phyloP scores from a whole-genome alignment of 495 filamentous ascomycete species.

The Astrothelium macrocarpum region DNA sequence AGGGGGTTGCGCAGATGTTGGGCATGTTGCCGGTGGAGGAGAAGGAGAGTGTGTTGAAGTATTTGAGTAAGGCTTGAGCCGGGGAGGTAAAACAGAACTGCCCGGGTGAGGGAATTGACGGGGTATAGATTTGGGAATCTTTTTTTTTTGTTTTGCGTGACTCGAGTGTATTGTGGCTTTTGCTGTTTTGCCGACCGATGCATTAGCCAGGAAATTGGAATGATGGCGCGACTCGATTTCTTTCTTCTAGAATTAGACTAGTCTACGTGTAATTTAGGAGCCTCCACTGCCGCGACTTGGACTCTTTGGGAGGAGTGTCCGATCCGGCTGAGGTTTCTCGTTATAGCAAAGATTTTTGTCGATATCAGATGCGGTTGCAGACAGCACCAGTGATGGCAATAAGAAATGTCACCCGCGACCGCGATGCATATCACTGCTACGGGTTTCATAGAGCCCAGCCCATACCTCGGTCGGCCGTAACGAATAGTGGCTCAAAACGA shows the following conservation, averaged over 20 bases:
- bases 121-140: not conserved
- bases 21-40: conserved; percentile 78
- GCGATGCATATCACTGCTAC: too few relatives aligned
- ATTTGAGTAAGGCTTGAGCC: conserved; percentile 25
- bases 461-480: too few relatives aligned
- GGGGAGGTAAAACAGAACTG: not conserved
- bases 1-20: conserved; percentile 77
- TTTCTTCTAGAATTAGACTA: not conserved
- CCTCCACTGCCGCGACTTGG: not conserved
- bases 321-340: not conserved
- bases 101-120: not conserved
- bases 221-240: not conserved
- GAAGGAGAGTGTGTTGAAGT: conserved; percentile 76
- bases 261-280: not conserved
- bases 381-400: too few relatives aligned
- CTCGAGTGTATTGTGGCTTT: not conserved
- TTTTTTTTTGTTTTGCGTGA: not conserved
- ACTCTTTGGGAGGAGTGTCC: conserved; percentile 5
- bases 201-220: not conserved
- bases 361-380: too few relatives aligned
- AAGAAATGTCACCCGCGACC: too few relatives aligned
- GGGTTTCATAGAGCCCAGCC: too few relatives aligned
- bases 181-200: not conserved
- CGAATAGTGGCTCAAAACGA: too few relatives aligned
- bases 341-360: too few relatives aligned